Evolutionary conservation across 2,329 filamentous ascomycete genomes (phyloP), one percentile per base, ranked within the genome.

Genomic region (Fusarium pseudograminearum): DNA sequence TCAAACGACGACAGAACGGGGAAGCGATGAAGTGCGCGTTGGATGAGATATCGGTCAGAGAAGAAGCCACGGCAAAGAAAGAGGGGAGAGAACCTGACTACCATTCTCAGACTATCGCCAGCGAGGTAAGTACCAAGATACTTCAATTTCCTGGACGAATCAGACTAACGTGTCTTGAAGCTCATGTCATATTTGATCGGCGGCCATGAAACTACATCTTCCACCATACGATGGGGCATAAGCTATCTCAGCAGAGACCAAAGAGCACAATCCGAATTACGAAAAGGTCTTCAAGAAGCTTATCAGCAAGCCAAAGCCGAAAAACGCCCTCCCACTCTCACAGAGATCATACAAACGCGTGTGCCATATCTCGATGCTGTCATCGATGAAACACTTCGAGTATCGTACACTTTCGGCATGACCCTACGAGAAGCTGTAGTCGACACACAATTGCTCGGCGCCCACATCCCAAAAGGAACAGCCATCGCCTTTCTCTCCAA

Each of bases 131-230:
- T 42, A 5, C 11, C 1, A 14, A 40, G 7, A 40, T 22, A 10
- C n/a, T 15, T 4, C 4, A 14, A 20, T 7, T 5, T 4, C 11
- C 5, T 7, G n/a, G 4, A 12, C 6, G 8, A 3, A n/a, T 5
- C 4, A 16, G 7, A 0, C 28, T 61, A 5, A 62, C 9, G 1
- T 3, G 3, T 20, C 5, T 22, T 20, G 0, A 10, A 69, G 66
- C 30, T 70, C 3, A 69, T 69, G 61, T 33, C 56, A 3, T 69
- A 69, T 8, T 14, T 69, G 0, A 57, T 69, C 2, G 66, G 61
- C 4, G 66, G 66, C 4, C 66, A 70, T 16, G 66, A 69, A 53
- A 70, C 66, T 6, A 69, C 66, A 0, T 69, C 66, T 1, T 67
- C 66, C 0, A 61, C 66, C 1, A 40, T 70, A 0, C 42, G 66